phyloP scores from a whole-genome alignment of 257 asterid genomes.

The Penstemon newberryi region DNA sequence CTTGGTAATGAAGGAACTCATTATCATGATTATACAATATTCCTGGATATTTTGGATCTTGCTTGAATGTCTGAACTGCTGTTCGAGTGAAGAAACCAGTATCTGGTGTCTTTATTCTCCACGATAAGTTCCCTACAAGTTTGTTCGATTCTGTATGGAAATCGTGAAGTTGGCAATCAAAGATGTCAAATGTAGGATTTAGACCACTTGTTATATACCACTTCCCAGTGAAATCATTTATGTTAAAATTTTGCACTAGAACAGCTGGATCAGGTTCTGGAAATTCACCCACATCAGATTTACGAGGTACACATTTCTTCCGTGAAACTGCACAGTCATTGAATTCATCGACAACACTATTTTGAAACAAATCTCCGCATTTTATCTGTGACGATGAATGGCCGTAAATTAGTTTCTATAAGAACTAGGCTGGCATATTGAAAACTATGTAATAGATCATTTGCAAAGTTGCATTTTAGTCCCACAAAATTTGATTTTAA shows the following conservation, averaged over 20 bases:
- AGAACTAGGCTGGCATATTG: not conserved
- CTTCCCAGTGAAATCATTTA: slow-evolving; percentile 79
- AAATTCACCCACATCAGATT: slow-evolving; percentile 94
- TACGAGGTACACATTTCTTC: slow-evolving; percentile 94
- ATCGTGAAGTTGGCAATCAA: slow-evolving; percentile 92
- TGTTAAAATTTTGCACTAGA: slow-evolving; percentile 69
- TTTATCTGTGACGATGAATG: slow-evolving; percentile 60
- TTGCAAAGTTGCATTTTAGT: too few relatives aligned
- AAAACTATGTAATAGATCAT: not conserved
- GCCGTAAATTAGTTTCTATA: slow-evolving; percentile 11
- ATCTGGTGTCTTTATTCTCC: slow-evolving; percentile 89
- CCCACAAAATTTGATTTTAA: too few relatives aligned
- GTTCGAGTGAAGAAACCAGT: slow-evolving; percentile 83
- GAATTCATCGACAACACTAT: slow-evolving; percentile 84
- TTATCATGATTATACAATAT: slow-evolving; percentile 89
- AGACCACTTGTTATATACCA: slow-evolving; percentile 88
- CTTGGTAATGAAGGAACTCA: slow-evolving; percentile 94
- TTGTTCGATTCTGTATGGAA: slow-evolving; percentile 71
- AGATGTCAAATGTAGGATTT: slow-evolving; percentile 86
- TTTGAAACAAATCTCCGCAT: slow-evolving; percentile 92
- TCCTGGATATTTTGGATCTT: slow-evolving; percentile 83
- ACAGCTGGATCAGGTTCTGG: slow-evolving; percentile 76
- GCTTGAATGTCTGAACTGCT: slow-evolving; percentile 71
- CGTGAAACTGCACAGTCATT: slow-evolving; percentile 96
- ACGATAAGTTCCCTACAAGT: slow-evolving; percentile 72